Conservation (phyloP, 192 early-diverging fungal species). For the Coemansia sp. region DNA sequence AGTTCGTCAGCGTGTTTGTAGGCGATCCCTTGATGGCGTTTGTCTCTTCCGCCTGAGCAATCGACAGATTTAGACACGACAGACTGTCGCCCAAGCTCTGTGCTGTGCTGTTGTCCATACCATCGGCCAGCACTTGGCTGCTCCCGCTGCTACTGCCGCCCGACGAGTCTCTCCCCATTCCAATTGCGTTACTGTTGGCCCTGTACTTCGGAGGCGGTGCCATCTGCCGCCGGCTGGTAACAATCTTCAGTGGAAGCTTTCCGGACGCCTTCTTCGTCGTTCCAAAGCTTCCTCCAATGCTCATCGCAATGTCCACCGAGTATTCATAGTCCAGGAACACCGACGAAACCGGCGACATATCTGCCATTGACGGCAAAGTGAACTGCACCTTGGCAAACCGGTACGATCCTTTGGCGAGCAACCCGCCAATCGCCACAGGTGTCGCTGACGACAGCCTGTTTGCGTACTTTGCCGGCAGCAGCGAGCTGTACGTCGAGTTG, state of each 20-base stretch:
- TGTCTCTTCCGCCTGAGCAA: conserved; percentile 34
- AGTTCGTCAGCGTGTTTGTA: conserved; percentile 44
- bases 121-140: conserved; percentile 18
- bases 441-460: conserved; percentile 16
- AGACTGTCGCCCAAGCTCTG: conserved; percentile 42
- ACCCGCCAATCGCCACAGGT: conserved; percentile 37
- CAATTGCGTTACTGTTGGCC: background rate
- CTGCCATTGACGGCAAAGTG: conserved; percentile 35
- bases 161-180: conserved; percentile 13
- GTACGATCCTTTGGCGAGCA: conserved; percentile 50
- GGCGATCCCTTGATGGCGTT: conserved; percentile 34
- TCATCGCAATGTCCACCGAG: conserved; percentile 44
- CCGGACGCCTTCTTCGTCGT: conserved; percentile 28
- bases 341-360: conserved; percentile 52
- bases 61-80: conserved; percentile 46
- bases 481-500: conserved; percentile 10
- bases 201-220: background rate
- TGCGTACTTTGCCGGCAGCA: conserved; percentile 14
- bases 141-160: conserved; percentile 11
- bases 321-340: conserved; percentile 56
- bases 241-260: conserved; percentile 47
- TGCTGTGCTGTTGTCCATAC: conserved; percentile 9
- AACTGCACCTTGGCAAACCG: conserved; percentile 53
- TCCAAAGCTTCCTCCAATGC: conserved; percentile 51
- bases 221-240: conserved; percentile 31